Evolutionary conservation across 768 basidiomycete genomes (phyloP).

Genomic region (Mycena filopes): DNA sequence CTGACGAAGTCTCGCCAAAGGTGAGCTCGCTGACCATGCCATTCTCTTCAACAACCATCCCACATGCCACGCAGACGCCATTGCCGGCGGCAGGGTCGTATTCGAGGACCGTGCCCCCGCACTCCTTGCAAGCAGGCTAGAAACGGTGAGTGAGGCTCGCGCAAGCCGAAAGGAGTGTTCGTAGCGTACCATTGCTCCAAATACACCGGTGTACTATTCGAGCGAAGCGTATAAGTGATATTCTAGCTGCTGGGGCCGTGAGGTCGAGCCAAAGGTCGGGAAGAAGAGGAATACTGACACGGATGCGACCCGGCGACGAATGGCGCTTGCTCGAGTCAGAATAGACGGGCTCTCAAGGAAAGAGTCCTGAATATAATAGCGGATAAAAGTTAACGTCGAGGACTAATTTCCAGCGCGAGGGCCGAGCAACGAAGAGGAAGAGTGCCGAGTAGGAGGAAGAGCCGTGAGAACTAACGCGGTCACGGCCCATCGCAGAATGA

Average conservation of each 20-base stretch:
- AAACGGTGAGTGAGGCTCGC: conserved; percentile 2
- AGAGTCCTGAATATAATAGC: background rate
- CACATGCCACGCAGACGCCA: conserved; percentile 87
- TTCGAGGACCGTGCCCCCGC: conserved; percentile 86
- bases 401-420: background rate
- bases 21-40: conserved; percentile 93
- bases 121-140: conserved; percentile 77
- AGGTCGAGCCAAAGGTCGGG: background rate
- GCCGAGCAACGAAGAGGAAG: background rate
- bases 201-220: background rate
- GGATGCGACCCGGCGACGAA: background rate
- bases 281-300: conserved; percentile 12
- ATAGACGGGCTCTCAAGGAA: background rate
- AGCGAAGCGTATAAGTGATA: background rate
- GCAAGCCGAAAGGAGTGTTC: background rate
- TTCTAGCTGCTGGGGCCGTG: background rate
- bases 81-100: conserved; percentile 88
- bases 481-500: background rate
- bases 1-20: conserved; percentile 93
- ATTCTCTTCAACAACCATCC: conserved; percentile 92
- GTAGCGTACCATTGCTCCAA: conserved; percentile 25
- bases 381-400: background rate
- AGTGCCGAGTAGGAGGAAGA: background rate
- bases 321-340: background rate
- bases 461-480: background rate